phyloP scores from a whole-genome alignment of 2,329 filamentous ascomycete species.

The Cephalotrichum gorgonifer region DNA sequence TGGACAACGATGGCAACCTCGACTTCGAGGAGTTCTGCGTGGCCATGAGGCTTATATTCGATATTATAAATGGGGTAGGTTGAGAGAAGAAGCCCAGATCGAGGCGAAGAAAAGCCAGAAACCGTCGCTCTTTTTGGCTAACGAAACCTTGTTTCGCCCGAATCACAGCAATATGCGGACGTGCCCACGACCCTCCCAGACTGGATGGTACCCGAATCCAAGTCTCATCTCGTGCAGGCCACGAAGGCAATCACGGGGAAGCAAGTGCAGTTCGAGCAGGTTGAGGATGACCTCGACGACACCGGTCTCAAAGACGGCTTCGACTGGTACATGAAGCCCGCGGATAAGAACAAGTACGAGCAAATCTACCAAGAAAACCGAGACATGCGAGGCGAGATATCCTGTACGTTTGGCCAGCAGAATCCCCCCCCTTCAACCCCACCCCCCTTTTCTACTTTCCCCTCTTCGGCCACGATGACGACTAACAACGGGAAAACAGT shows the following conservation, averaged over 20 bases:
- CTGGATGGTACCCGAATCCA: conserved; percentile 94
- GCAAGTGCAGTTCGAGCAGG: conserved; percentile 72
- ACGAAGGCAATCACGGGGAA: conserved; percentile 68
- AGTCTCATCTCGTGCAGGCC: conserved; percentile 81
- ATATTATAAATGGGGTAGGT: conserved; percentile 84
- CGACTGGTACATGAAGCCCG: conserved; percentile 97
- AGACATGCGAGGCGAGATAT: conserved; percentile 74
- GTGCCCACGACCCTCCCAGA: conserved; percentile 82
- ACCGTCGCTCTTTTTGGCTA: too few relatives aligned
- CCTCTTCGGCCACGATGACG: neutral
- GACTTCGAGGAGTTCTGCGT: conserved; percentile 99
- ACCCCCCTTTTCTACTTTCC: neutral
- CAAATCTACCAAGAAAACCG: conserved; percentile 93
- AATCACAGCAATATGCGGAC: conserved; percentile 67
- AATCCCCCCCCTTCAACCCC: neutral
- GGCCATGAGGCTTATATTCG: conserved; percentile 95
- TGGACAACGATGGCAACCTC: conserved; percentile 92
- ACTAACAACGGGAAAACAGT: conserved; percentile 38
- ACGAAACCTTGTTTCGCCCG: neutral
- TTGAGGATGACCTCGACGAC: conserved; percentile 74
- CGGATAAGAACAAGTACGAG: conserved; percentile 88
- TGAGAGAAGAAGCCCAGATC: neutral
- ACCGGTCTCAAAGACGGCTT: conserved; percentile 89
- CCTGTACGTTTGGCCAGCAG: conserved; percentile 52
- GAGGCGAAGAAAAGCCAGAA: neutral